Base-by-base conservation (phyloP, 495 filamentous ascomycete genomes). In the Astrothelium subdiscretum region DNA sequence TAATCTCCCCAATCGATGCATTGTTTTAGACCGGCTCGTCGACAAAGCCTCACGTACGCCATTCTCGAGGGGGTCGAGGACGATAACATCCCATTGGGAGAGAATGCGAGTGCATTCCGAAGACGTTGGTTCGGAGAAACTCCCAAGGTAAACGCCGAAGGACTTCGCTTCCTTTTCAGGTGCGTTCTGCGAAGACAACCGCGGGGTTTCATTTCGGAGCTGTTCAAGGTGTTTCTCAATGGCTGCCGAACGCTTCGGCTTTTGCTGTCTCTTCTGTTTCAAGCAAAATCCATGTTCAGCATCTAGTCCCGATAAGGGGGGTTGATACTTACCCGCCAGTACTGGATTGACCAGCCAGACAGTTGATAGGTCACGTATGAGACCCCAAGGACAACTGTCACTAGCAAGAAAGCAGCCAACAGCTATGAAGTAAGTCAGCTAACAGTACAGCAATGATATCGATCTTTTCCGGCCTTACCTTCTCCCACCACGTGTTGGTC, bases 111-210 rank as follows among this genome's bases (percentile, higher is more conserved):
- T 44, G 61, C 80, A 70, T 10, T 72, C 64, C 31, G 69, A 54
- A 15, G 68, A 72, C 1, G 69, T 69, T 12, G 76, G 75, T 31
- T 66, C 66, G 15, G 62, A 65, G 32, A 83, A 74, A 6, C 62
- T 59, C 18, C 80, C 80, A 3, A 83, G 68, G 60, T 80, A 81
- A 18, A 80, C 75, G 11, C 79, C 80, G 63, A 80, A 81, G 22
- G 77, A 76, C 4, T 69, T 67, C 8, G 77, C 77, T 60, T 78
- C 78, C 29, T 63, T 66, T 26, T 61, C 62, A 18, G 31, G 38
- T 1, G 54, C 27, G 18, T 62, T 65, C 5, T 64, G 52, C 8
- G 65, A 42, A n/a, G 59, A 59, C 59, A 77, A 61, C 29, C 59
- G 63, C 1, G 74, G 67, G 26, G 69, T 58, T 52, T 64, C 65